These are phyloP conservation scores for Coriaria nepalensis DNA, from an alignment of 306 rosid genomes.

Conservation along the genomic window DNA sequence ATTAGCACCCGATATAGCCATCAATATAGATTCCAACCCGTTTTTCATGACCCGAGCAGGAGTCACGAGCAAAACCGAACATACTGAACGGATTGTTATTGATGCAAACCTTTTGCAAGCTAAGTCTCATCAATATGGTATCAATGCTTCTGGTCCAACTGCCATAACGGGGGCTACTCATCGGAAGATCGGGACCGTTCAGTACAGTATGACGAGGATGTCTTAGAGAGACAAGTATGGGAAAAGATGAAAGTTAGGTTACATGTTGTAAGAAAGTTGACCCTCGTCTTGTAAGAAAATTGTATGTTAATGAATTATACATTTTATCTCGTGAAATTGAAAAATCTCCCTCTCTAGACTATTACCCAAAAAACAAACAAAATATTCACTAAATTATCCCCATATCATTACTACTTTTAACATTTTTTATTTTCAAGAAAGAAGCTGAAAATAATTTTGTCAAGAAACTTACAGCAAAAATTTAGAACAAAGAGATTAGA, in stretches of 20 bases:
- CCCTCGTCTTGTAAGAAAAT: no score
- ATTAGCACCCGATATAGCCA: constrained; percentile 57
- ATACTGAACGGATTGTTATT: constrained; percentile 33
- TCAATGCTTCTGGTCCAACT: constrained; percentile 34
- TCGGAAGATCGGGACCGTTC: constrained; percentile 58
- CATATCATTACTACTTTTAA: no score
- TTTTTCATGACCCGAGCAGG: constrained; percentile 75
- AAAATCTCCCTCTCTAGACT: no score
- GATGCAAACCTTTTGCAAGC: constrained; percentile 51
- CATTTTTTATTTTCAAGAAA: no score
- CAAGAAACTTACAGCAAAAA: no score
- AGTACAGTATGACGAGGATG: constrained; percentile 58
- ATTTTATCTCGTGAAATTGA: no score
- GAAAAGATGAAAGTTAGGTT: background rate
- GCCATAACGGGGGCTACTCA: constrained; percentile 32
- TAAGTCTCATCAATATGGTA: constrained; percentile 42
- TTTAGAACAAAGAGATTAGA: no score
- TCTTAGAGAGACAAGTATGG: constrained; percentile 17
- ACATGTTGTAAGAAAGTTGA: no score
- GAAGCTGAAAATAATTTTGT: no score
- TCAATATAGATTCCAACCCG: constrained; percentile 60
- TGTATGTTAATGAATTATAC: background rate
- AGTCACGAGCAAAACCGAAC: constrained; percentile 38
- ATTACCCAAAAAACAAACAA: no score
- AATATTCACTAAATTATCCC: no score